phyloP scores from a whole-genome alignment of 148 eudicot genomes.

The Cornus kousa region DNA sequence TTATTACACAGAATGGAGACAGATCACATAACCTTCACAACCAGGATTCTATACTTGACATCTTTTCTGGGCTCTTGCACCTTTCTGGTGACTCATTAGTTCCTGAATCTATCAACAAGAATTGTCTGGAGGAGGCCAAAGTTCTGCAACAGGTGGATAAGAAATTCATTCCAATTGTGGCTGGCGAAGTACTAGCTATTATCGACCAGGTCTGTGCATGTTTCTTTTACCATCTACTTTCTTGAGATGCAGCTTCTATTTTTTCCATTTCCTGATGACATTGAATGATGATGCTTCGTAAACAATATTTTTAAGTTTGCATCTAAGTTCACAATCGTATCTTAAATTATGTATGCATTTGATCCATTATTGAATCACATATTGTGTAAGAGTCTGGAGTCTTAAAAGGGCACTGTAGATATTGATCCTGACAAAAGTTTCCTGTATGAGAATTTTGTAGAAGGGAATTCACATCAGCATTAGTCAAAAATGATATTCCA shows the following conservation, averaged over 20 bases:
- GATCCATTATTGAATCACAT: background rate
- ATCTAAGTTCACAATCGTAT: background rate
- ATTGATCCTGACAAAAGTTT: background rate
- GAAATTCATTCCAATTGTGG: constrained; percentile 93
- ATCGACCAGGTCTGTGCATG: constrained; percentile 76
- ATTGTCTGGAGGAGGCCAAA: constrained; percentile 55
- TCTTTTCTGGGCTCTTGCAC: constrained; percentile 61
- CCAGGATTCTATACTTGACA: constrained; percentile 57
- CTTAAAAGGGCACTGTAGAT: background rate
- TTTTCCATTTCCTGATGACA: background rate
- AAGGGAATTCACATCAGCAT: constrained; percentile 1
- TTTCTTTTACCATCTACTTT: constrained; percentile 3
- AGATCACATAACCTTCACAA: constrained; percentile 24
- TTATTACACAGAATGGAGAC: constrained; percentile 42
- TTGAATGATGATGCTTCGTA: background rate
- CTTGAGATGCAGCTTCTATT: background rate
- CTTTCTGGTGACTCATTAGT: constrained; percentile 68
- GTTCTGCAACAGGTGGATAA: constrained; percentile 87
- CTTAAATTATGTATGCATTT: background rate
- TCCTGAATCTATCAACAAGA: constrained; percentile 73
- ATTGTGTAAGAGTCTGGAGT: constrained; percentile 4
- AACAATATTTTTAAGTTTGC: background rate
- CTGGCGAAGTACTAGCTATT: constrained; percentile 63
- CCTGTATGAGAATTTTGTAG: background rate
- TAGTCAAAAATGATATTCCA: background rate